Percentiles rank a stretch among this genome's conserved stretches.
Evolutionary conservation across 2,329 filamentous ascomycete genomes (phyloP).

Genomic region (Penicillium crustosum): DNA sequence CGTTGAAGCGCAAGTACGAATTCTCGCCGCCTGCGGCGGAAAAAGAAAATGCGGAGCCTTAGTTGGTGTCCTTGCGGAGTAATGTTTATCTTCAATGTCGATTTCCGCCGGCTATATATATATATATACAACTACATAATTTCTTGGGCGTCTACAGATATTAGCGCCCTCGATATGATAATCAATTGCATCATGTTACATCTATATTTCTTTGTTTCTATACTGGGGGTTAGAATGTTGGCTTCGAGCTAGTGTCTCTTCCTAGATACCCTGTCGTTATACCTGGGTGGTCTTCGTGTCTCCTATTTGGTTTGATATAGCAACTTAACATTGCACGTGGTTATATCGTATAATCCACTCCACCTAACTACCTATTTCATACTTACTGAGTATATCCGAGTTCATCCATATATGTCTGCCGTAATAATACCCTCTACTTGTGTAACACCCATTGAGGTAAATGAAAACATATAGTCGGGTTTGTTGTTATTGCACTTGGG

Average conservation of each 20-base stretch:
- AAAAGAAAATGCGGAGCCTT: slow-evolving; percentile 29
- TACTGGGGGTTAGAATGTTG: not conserved
- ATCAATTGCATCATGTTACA: slow-evolving; percentile 12
- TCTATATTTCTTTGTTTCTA: not conserved
- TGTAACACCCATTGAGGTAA: no score
- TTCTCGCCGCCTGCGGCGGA: slow-evolving; percentile 19
- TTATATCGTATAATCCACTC: not conserved
- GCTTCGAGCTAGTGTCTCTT: not conserved
- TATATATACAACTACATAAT: slow-evolving; percentile 9
- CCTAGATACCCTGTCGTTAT: slow-evolving; percentile 21
- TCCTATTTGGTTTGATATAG: not conserved
- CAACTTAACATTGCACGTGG: slow-evolving; percentile 1
- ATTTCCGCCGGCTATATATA: slow-evolving; percentile 2
- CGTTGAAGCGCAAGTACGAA: slow-evolving; percentile 25
- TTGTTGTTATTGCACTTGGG: no score
- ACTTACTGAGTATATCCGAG: no score
- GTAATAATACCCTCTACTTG: no score
- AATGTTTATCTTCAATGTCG: slow-evolving; percentile 11
- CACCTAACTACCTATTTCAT: no score
- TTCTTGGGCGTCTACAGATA: not conserved
- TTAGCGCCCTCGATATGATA: slow-evolving; percentile 5
- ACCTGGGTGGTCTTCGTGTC: slow-evolving; percentile 10
- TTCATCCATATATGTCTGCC: no score
- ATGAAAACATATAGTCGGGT: no score
- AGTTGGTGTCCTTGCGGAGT: slow-evolving; percentile 20